phyloP scores from a whole-genome alignment of 345 rosid genomes.

The Populus deltoides region DNA sequence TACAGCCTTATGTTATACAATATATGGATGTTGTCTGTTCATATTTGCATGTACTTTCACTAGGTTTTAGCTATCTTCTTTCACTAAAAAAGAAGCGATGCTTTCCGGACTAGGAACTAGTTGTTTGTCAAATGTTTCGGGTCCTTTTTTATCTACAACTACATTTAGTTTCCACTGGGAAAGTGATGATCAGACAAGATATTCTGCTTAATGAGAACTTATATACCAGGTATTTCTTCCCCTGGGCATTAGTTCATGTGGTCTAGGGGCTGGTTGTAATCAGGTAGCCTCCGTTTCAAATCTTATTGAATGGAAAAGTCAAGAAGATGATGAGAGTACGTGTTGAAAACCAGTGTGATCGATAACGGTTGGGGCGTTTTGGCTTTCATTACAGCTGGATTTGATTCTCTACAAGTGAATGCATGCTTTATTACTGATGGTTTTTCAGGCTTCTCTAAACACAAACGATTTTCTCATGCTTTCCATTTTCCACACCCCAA shows the following conservation, averaged over 20 bases:
- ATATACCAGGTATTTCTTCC: neutral
- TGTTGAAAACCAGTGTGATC: neutral
- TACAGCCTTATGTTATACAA: too few species aligned
- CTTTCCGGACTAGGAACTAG: too few species aligned
- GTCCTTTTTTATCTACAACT: too few species aligned
- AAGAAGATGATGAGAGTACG: neutral
- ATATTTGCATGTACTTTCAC: neutral
- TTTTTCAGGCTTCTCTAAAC: neutral
- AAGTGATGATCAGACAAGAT: neutral
- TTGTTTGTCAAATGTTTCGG: too few species aligned
- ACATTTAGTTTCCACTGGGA: neutral
- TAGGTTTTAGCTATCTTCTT: neutral
- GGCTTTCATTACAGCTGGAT: neutral
- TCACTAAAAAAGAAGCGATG: neutral
- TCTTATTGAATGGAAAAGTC: neutral
- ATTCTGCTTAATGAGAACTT: too few species aligned
- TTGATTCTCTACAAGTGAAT: neutral
- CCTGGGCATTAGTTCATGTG: neutral
- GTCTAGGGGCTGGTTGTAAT: neutral
- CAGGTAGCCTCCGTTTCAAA: neutral
- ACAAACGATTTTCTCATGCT: neutral
- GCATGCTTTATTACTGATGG: neutral
- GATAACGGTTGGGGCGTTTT: neutral
- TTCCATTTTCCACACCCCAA: too few species aligned
- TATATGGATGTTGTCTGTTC: too few species aligned